These are phyloP conservation scores for Tricholoma sp. DNA, from an alignment of 768 basidiomycete genomes.

Conservation along the genomic window DNA sequence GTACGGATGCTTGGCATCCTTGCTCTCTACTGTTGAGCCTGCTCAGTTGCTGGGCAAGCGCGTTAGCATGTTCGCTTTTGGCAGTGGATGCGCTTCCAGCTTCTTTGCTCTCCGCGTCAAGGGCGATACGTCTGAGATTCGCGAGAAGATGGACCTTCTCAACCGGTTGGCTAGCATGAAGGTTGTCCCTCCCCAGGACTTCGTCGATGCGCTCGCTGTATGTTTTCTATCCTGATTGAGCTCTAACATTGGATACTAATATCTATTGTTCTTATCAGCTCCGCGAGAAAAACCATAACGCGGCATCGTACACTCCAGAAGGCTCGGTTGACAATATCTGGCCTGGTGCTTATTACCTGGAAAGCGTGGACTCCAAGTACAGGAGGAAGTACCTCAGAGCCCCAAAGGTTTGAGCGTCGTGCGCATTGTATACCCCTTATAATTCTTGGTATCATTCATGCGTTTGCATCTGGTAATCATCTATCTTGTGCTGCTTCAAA, in stretches of 20 bases:
- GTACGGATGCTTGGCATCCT: constrained; percentile 88
- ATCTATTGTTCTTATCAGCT: constrained; percentile 45
- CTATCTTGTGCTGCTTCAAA: constrained; percentile 1
- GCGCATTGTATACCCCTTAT: constrained; percentile 13
- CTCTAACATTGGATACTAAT: constrained; percentile 4
- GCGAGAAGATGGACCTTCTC: constrained; percentile 75
- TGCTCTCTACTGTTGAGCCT: constrained; percentile 71
- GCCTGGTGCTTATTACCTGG: constrained; percentile 92
- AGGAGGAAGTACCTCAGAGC: constrained; percentile 77
- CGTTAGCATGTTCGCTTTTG: constrained; percentile 93
- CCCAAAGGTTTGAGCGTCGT: constrained; percentile 29
- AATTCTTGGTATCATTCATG: constrained; percentile 3
- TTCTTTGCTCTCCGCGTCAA: constrained; percentile 88
- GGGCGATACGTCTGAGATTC: constrained; percentile 82
- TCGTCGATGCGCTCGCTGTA: constrained; percentile 77
- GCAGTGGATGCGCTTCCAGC: constrained; percentile 89
- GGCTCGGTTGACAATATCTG: constrained; percentile 91
- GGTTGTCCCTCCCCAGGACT: constrained; percentile 89
- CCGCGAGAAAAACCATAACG: constrained; percentile 95
- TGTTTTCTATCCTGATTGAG: constrained; percentile 18
- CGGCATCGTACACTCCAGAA: constrained; percentile 74
- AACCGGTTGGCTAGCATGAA: constrained; percentile 78
- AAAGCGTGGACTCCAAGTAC: constrained; percentile 84
- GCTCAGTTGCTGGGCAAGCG: constrained; percentile 74
- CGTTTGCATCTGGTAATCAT: constrained; percentile 1